Base-by-base conservation (phyloP, 805 yeast genomes). In the Metschnikowia gelsemii region DNA sequence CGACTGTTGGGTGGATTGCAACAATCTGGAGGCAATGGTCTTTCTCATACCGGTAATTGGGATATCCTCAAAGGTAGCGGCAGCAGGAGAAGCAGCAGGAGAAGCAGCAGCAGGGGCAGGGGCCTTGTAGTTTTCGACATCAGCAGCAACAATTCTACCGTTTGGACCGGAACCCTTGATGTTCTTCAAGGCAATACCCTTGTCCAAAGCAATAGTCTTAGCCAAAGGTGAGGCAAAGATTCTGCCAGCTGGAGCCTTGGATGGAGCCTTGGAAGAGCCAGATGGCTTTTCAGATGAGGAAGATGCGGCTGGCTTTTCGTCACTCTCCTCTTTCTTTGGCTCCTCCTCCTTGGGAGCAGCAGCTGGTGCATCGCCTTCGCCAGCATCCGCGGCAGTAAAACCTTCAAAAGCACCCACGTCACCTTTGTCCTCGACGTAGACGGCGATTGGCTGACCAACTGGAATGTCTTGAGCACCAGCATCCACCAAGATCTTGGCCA, bases 141-240 rank as follows among this genome's bases (percentile, higher is more conserved):
- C 99, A 57, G 80, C 80, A 59, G 90, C 93, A 52, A 87, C 76
- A 63, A 93, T 87, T 75, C 99, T 87, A 55, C 98, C 98, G 59
- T 76, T 76, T 62, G 98, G 98, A 55, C 99, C 99, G 32, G 96
- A 69, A 60, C 98, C 98, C 66, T 80, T 80, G 60, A 93, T 73
- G 57, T 79, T 79, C 72, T 85, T 87, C 59, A 91, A 78, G 32
- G 95, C 76, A 59, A 91, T 74, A 57, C 98, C 99, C 66, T 83
- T 79, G 66, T 91, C 96, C 53, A 90, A 75, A 46, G 99, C 99
- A 50, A 93, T 73, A 52, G 80, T 81, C 76, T 91, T 91, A 47
- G 99, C 99, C 52, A 85, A 73, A 45, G 99, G 99, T 47, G 98
- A 90, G 32, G 98, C 98, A 54, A 87, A 64, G 63, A 93, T 84